These are phyloP conservation scores for Telopea speciosissima DNA, from an alignment of 177 flowering plant genomes.

Conservation along the genomic window DNA sequence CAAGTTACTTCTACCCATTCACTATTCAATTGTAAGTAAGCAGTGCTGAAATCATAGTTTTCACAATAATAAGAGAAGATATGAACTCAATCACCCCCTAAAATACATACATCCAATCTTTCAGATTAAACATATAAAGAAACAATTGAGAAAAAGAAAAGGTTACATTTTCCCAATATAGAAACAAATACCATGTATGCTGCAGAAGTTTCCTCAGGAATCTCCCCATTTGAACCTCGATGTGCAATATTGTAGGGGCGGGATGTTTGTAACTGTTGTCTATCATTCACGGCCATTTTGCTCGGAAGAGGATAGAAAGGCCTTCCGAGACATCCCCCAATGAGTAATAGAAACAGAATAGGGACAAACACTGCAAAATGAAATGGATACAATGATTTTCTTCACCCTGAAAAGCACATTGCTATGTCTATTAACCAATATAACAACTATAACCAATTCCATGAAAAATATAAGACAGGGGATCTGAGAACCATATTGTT, in stretches of 20 bases:
- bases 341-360: constrained; percentile 37
- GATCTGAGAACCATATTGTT: background rate
- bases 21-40: background rate
- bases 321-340: constrained; percentile 50
- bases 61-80: no score
- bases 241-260: constrained; percentile 92
- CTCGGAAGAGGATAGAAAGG: constrained; percentile 82
- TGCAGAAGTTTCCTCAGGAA: constrained; percentile 91
- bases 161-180: background rate
- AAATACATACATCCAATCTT: background rate
- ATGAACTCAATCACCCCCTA: background rate
- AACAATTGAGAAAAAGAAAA: background rate
- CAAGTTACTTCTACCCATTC: background rate
- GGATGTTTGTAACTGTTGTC: constrained; percentile 65
- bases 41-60: background rate
- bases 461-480: background rate
- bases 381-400: constrained; percentile 1
- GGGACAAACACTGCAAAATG: constrained; percentile 42
- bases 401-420: constrained; percentile 13
- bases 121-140: background rate
- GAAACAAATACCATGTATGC: constrained; percentile 68
- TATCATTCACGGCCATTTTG: constrained; percentile 30
- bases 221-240: constrained; percentile 94
- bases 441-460: background rate
- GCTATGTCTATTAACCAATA: constrained; percentile 12